Evolutionary conservation across 371 early-diverging fungal genomes (phyloP).

Genomic region (Vairimorpha apis): DNA sequence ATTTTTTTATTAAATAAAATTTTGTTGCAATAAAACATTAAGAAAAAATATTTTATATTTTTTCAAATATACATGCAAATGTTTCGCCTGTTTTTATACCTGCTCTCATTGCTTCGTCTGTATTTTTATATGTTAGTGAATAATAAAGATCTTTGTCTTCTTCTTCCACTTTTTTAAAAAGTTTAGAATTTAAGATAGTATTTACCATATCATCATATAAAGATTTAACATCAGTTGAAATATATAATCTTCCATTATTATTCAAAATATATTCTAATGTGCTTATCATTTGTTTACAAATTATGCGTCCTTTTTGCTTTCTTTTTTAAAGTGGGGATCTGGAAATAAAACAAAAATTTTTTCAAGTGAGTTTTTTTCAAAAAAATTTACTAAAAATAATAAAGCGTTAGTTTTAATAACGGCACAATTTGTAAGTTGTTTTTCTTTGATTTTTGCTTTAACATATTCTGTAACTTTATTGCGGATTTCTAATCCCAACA

Average conservation of each 20-base stretch:
- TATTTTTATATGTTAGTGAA: conserved; percentile 36
- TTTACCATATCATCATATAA: conserved; percentile 56
- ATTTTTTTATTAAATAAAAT: no score
- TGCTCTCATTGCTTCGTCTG: conserved; percentile 55
- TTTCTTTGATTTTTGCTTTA: conserved; percentile 48
- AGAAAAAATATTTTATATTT: conserved; percentile 17
- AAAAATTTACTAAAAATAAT: conserved; percentile 95
- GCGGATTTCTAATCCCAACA: conserved; percentile 97
- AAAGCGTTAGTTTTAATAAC: conserved; percentile 94
- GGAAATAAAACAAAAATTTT: conserved; percentile 94
- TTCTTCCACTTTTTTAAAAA: conserved; percentile 16
- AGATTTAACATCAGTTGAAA: conserved; percentile 62
- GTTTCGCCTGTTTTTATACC: conserved; percentile 48
- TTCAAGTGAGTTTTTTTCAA: conserved; percentile 76
- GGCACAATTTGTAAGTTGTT: conserved; percentile 73
- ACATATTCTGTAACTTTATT: conserved; percentile 89
- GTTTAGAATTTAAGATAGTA: conserved; percentile 17
- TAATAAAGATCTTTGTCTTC: conserved; percentile 7
- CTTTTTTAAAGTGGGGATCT: conserved; percentile 98
- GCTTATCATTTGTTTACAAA: conserved; percentile 65
- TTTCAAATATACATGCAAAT: conserved; percentile 26
- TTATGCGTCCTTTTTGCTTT: conserved; percentile 95
- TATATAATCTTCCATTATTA: conserved; percentile 57
- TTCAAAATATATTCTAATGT: conserved; percentile 56
- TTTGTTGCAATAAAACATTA: no score